phyloP scores from a whole-genome alignment of 495 filamentous ascomycete species.

The Chaetomium fimeti region DNA sequence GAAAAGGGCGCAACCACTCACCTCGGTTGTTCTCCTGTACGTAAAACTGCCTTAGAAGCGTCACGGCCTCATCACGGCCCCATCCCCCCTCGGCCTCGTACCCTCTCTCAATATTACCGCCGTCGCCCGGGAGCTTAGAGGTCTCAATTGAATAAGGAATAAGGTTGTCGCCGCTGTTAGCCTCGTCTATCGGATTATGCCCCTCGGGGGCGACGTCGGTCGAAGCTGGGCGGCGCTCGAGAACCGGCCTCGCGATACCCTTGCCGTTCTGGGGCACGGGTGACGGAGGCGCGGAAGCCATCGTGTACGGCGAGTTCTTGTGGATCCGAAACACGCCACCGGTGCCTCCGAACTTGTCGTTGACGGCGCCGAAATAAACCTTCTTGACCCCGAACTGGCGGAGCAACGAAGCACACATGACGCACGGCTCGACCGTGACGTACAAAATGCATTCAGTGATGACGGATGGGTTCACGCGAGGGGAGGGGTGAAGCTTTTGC shows the following conservation, averaged over 20 bases:
- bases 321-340: slow-evolving; percentile 88
- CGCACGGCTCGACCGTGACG: slow-evolving; percentile 94
- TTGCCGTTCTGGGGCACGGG: slow-evolving; percentile 34
- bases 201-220: slow-evolving; percentile 9
- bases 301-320: slow-evolving; percentile 56
- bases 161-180: slow-evolving; percentile 10
- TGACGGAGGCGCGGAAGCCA: slow-evolving; percentile 31
- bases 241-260: slow-evolving; percentile 31
- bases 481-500: slow-evolving; percentile 49
- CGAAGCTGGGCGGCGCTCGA: slow-evolving; percentile 31
- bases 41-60: slow-evolving; percentile 87
- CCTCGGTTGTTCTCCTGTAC: slow-evolving; percentile 93
- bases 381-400: slow-evolving; percentile 76
- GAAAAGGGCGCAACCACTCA: slow-evolving; percentile 33
- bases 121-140: slow-evolving; percentile 36
- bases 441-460: slow-evolving; percentile 77
- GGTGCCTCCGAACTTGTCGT: slow-evolving; percentile 94
- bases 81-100: slow-evolving; percentile 80
- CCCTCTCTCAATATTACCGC: slow-evolving; percentile 60
- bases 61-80: slow-evolving; percentile 83
- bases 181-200: slow-evolving; percentile 1
- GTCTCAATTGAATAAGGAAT: slow-evolving; percentile 17
- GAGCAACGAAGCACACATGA: slow-evolving; percentile 96
- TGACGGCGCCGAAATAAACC: slow-evolving; percentile 91
- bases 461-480: slow-evolving; percentile 50